Evolutionary conservation across 371 early-diverging fungal species (phyloP), one percentile per base, ranked within the genome.

Genomic region (Rhizopus microsporus): DNA sequence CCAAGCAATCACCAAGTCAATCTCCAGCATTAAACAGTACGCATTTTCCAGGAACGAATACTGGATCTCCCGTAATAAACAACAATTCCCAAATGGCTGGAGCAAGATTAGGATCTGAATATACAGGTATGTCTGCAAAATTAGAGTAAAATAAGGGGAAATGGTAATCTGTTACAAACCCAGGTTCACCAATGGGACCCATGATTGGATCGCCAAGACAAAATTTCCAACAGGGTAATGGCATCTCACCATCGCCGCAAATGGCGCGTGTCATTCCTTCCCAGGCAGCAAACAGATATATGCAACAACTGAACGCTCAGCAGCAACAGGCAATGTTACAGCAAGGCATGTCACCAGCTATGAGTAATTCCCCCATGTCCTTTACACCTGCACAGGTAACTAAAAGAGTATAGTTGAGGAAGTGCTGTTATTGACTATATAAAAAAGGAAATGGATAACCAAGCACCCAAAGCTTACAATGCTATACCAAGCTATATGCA

Each of bases 1-100:
- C 72, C 34, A 69, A 72, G 23, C 74, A 77, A 63, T 77, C 77
- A 2, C 77, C 77, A 30, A 68, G 65, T 37, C 77, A 77, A 51
- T 77, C 77, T 13, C 77, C 77, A 7, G 71, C 77, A 3, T 29
- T 74, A 12, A 74, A 71, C 32, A 69, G 60, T 51, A 48, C 68
- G 2, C 68, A 63, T 42, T 76, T 67, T 35, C 57, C 71, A 40
- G 60, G 55, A 13, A 59, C 60, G 31, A 15, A 53, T 3, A 52
- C 53, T 43, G 66, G 65, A 10, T 73, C 77, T 4, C 72, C 72
- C 39, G 66, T 72, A 7, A 51, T 67, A 13, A 61, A 56, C 29
- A 72, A 62, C 48, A 77, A 70, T 39, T 68, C 77, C 32, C 69
- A 69, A 44, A 50, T 68, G 13, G 64, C 60, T 31, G 69, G 69